These are phyloP conservation scores for Saccharomycopsis synnaedendra DNA, from an alignment of 805 yeast genomes.

Conservation along the genomic window DNA sequence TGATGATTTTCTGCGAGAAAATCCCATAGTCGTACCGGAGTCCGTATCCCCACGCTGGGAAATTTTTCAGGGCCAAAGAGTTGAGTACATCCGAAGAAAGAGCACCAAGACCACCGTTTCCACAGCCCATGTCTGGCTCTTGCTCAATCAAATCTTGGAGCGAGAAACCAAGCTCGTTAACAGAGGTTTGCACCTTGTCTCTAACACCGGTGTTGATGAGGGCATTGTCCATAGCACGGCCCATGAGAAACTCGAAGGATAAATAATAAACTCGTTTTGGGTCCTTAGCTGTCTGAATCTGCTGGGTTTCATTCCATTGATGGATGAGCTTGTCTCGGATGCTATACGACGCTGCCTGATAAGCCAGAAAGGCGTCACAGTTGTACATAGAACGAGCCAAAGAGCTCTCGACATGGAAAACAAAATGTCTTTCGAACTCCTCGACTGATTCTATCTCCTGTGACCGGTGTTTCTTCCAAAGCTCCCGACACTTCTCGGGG, in stretches of 20 bases:
- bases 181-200: conserved; percentile 41
- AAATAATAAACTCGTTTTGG: conserved; percentile 80
- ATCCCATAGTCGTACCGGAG: conserved; percentile 89
- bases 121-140: conserved; percentile 91
- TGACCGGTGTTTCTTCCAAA: conserved; percentile 66
- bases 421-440: conserved; percentile 56
- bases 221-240: conserved; percentile 91
- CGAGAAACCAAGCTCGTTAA: conserved; percentile 72
- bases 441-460: conserved; percentile 30
- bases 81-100: conserved; percentile 91
- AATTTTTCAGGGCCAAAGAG: conserved; percentile 73
- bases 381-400: conserved; percentile 87
- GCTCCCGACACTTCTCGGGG: conserved; percentile 64
- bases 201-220: conserved; percentile 69
- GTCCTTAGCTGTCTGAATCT: conserved; percentile 71
- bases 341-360: conserved; percentile 75
- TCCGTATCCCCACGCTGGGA: conserved; percentile 96
- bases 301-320: conserved; percentile 92
- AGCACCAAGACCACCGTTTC: conserved; percentile 93
- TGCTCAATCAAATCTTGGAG: conserved; percentile 75
- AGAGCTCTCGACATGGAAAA: conserved; percentile 81
- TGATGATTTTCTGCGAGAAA: conserved; percentile 77
- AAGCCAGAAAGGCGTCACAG: conserved; percentile 87
- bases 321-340: conserved; percentile 70
- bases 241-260: conserved; percentile 86